phyloP scores from a whole-genome alignment of 108 stramenopile species.

The Cyclotella cryptica region DNA sequence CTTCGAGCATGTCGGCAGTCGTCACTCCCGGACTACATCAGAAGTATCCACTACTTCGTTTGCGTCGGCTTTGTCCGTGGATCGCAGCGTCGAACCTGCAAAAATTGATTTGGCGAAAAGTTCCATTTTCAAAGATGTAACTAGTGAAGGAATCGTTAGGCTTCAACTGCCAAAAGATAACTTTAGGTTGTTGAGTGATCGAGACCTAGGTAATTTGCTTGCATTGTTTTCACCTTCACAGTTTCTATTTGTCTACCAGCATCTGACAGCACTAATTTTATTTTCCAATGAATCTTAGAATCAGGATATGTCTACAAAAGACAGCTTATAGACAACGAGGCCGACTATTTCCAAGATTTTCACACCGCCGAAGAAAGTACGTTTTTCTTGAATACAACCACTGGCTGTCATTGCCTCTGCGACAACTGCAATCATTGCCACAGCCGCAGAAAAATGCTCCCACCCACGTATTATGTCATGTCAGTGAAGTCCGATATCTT shows the following conservation, averaged over 20 bases:
- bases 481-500: conserved; percentile 73
- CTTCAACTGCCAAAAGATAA: conserved; percentile 70
- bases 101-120: conserved; percentile 51
- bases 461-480: conserved; percentile 64
- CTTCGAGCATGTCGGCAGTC: background rate
- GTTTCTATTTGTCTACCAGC: background rate
- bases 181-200: conserved; percentile 65
- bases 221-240: conserved; percentile 3
- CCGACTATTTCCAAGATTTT: conserved; percentile 46
- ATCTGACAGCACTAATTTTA: background rate
- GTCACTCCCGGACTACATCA: conserved; percentile 32
- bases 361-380: conserved; percentile 33
- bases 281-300: background rate
- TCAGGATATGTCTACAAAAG: conserved; percentile 53
- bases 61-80: conserved; percentile 36
- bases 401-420: conserved; percentile 2
- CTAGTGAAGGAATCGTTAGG: conserved; percentile 55
- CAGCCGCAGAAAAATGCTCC: conserved; percentile 46
- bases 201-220: conserved; percentile 40
- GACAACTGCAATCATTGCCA: conserved; percentile 26
- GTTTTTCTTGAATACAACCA: conserved; percentile 8
- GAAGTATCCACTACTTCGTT: conserved; percentile 32
- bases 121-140: conserved; percentile 65
- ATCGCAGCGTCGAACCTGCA: conserved; percentile 50
- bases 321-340: conserved; percentile 50